Conservation (phyloP, 306 rosid genomes). For the Quercus bicolor region DNA sequence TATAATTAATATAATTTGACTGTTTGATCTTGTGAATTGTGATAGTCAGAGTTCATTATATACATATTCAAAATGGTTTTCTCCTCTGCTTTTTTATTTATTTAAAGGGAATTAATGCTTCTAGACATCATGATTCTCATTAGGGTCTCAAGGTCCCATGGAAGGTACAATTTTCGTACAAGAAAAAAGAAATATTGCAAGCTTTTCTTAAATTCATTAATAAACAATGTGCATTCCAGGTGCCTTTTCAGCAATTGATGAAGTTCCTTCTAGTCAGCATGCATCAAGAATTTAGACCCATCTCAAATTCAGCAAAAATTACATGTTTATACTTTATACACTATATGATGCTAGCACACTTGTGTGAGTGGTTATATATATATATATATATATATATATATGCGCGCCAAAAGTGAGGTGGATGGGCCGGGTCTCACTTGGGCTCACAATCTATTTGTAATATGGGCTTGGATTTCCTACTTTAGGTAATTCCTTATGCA, state of each 20-base stretch:
- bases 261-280: constrained; percentile 9
- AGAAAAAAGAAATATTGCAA: constrained; percentile 16
- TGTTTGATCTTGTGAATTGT: no score
- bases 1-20: no score
- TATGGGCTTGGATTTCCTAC: no score
- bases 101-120: neutral
- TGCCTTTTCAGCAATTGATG: neutral
- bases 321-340: no score
- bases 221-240: constrained; percentile 14
- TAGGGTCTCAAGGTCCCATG: neutral
- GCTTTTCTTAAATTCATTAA: neutral
- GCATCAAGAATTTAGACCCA: neutral
- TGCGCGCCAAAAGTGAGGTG: no score
- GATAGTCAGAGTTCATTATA: neutral
- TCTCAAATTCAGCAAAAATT: neutral
- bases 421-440: no score
- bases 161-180: constrained; percentile 42
- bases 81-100: neutral
- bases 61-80: neutral
- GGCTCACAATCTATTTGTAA: no score
- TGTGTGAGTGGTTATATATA: no score
- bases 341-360: no score
- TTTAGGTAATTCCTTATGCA: no score
- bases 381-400: no score
- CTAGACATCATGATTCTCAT: neutral